These are phyloP conservation scores for Beauveria bassiana DNA, from an alignment of 2,329 filamentous ascomycete species.

Conservation along the genomic window DNA sequence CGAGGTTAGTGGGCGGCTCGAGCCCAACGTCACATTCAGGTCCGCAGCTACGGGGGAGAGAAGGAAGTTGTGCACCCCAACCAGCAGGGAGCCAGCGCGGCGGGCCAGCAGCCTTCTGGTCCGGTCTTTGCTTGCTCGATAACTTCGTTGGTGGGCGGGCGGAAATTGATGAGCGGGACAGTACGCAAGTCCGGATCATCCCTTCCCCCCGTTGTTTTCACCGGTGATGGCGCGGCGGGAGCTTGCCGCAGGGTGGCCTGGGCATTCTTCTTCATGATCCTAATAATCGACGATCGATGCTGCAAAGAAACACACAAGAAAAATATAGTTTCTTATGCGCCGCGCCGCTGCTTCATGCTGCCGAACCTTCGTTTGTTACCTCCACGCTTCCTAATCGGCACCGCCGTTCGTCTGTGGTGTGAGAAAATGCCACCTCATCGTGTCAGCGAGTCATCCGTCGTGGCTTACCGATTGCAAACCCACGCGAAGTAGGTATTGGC, in stretches of 20 bases:
- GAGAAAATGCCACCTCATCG: background rate
- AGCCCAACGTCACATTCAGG: slow-evolving; percentile 7
- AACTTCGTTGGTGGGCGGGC: background rate
- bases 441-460: background rate
- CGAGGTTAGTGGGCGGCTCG: slow-evolving; percentile 9
- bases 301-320: background rate
- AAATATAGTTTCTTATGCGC: background rate
- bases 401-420: slow-evolving; percentile 1
- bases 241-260: slow-evolving; percentile 4
- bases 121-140: background rate
- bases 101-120: background rate
- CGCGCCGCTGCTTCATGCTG: background rate
- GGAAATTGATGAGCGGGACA: background rate
- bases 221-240: slow-evolving; percentile 7
- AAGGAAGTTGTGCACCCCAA: too few species aligned
- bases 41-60: background rate
- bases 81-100: background rate
- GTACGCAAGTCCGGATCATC: slow-evolving; percentile 6
- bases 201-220: background rate
- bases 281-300: background rate
- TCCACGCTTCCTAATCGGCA: slow-evolving; percentile 7
- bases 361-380: slow-evolving; percentile 2
- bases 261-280: background rate
- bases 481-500: background rate
- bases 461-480: background rate